Conservation (phyloP, 140 eudicot genomes). For the Stevia rebaudiana region DNA sequence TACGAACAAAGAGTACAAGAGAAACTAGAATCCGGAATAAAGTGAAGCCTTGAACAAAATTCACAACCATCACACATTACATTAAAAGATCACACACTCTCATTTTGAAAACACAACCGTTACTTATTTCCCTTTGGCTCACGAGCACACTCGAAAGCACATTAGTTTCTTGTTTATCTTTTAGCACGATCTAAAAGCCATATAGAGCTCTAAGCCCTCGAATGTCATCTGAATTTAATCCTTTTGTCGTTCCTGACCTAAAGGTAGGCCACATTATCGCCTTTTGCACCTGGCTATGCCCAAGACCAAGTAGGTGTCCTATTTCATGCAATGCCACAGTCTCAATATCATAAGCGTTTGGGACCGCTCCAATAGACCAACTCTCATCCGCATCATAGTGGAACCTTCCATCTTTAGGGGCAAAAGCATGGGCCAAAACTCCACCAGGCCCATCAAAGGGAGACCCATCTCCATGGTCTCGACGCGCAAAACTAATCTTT, state of each 20-base stretch:
- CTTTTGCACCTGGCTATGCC: slow-evolving; percentile 33
- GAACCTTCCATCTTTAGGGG: slow-evolving; percentile 37
- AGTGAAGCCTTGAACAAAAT: not conserved
- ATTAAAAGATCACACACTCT: not conserved
- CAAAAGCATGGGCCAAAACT: slow-evolving; percentile 41
- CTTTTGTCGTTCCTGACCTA: slow-evolving; percentile 26
- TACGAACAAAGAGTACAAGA: too few species aligned
- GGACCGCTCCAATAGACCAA: slow-evolving; percentile 23
- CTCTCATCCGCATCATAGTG: slow-evolving; percentile 37
- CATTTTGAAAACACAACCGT: too few species aligned
- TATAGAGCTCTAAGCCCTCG: slow-evolving; percentile 35
- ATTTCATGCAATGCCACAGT: slow-evolving; percentile 44
- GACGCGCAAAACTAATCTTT: slow-evolving; percentile 30
- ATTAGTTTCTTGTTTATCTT: not conserved
- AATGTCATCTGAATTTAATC: slow-evolving; percentile 32
- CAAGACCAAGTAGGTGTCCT: slow-evolving; percentile 52
- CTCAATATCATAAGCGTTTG: slow-evolving; percentile 31
- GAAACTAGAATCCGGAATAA: too few species aligned
- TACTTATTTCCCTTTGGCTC: not conserved
- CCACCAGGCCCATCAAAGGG: slow-evolving; percentile 41
- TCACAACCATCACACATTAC: slow-evolving; percentile 1
- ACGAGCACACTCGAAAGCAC: not conserved
- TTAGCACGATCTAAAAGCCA: slow-evolving; percentile 3
- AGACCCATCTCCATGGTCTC: slow-evolving; percentile 39
- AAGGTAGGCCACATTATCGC: slow-evolving; percentile 38